phyloP scores from a whole-genome alignment of 768 basidiomycete species.

The Kwoniella botswanensis region DNA sequence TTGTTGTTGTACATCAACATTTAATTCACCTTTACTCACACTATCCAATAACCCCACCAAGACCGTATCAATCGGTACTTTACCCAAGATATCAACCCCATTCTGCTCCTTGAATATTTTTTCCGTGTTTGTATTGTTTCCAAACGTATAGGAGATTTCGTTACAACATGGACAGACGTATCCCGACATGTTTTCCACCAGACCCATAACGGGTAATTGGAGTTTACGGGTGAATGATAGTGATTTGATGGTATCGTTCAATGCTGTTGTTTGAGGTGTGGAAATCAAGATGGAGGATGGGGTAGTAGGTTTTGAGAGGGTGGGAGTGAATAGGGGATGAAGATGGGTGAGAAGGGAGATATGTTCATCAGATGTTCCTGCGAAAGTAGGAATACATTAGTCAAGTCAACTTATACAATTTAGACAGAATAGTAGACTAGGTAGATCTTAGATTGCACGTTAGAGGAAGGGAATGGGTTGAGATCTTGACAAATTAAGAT shows the following conservation, averaged over 20 bases:
- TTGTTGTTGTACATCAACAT: slow-evolving; percentile 18
- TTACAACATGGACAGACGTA: slow-evolving; percentile 97
- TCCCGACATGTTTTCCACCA: slow-evolving; percentile 99
- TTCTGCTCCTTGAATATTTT: neutral
- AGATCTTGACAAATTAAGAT: no score
- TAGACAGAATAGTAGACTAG: neutral
- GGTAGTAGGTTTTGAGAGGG: slow-evolving; percentile 62
- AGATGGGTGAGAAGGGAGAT: slow-evolving; percentile 93
- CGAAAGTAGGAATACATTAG: neutral
- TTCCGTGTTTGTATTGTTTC: slow-evolving; percentile 81
- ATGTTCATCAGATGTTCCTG: slow-evolving; percentile 99
- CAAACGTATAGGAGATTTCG: slow-evolving; percentile 92
- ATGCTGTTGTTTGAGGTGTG: slow-evolving; percentile 94
- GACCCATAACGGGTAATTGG: slow-evolving; percentile 80
- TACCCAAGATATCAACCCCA: slow-evolving; percentile 76
- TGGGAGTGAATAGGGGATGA: slow-evolving; percentile 70
- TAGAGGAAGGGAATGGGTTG: no score
- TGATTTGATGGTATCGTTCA: slow-evolving; percentile 94
- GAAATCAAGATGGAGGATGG: slow-evolving; percentile 83
- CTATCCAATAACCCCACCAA: slow-evolving; percentile 84
- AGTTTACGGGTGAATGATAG: slow-evolving; percentile 92
- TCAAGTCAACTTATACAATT: neutral
- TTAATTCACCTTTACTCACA: slow-evolving; percentile 56
- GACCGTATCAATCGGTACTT: slow-evolving; percentile 90
- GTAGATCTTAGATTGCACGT: no score